A percentile compares a stretch with the other conserved stretches of the same genome.
These are phyloP conservation scores for Umbelopsis isabellina DNA, from an alignment of 192 early-diverging fungal species.

Conservation along the genomic window DNA sequence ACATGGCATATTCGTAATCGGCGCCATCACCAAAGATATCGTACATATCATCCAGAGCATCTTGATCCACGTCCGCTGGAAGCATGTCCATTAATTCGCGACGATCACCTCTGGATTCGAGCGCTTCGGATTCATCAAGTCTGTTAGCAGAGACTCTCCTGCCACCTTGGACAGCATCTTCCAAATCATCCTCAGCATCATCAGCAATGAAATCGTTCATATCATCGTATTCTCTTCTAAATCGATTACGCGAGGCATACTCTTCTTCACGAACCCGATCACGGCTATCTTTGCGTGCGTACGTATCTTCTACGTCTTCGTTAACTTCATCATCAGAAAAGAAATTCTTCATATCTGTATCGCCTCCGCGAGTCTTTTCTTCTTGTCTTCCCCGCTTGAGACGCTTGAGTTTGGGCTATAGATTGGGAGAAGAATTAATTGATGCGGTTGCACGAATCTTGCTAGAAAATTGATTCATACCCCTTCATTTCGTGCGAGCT, in stretches of 20 bases:
- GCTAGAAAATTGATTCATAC: constrained; percentile 27
- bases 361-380: constrained; percentile 36
- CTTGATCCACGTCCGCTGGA: constrained; percentile 31
- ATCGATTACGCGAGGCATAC: constrained; percentile 33
- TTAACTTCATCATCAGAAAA: constrained; percentile 74
- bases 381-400: constrained; percentile 77
- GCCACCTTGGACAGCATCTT: constrained; percentile 29
- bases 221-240: constrained; percentile 44
- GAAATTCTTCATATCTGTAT: constrained; percentile 47
- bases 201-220: constrained; percentile 60
- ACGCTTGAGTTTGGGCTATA: constrained; percentile 64
- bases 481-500: constrained; percentile 48
- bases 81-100: constrained; percentile 40
- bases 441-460: not conserved
- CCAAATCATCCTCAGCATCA: constrained; percentile 53
- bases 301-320: constrained; percentile 48
- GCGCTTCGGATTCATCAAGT: constrained; percentile 32
- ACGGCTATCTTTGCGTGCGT: constrained; percentile 56
- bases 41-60: constrained; percentile 74
- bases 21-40: constrained; percentile 92
- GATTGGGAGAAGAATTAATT: not conserved
- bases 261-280: constrained; percentile 45
- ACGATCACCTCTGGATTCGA: constrained; percentile 31
- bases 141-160: constrained; percentile 43
- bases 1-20: constrained; percentile 80